Evolutionary conservation across 148 eudicot species (phyloP).

Genomic region (Fallopia convolvulus): DNA sequence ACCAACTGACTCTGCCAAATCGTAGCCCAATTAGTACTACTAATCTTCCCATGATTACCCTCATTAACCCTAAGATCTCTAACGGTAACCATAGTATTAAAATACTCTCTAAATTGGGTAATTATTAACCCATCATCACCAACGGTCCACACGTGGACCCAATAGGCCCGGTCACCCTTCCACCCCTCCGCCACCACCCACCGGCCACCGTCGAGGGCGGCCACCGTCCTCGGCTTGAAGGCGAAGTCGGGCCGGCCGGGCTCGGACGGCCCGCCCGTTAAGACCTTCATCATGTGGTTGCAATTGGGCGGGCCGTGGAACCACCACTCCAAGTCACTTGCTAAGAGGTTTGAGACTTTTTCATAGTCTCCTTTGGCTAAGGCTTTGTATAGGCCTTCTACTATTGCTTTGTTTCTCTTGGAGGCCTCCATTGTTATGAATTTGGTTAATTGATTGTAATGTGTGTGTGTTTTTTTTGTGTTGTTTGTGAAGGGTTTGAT

Average conservation of each 20-base stretch:
- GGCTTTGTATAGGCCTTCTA: conserved; percentile 43
- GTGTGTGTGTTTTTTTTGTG: not conserved
- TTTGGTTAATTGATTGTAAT: not conserved
- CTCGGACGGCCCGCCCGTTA: conserved; percentile 49
- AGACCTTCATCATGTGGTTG: conserved; percentile 78
- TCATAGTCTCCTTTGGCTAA: conserved; percentile 32
- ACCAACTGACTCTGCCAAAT: conserved; percentile 68
- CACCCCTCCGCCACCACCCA: conserved; percentile 72
- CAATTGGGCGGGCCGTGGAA: conserved; percentile 84
- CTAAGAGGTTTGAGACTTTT: conserved; percentile 29
- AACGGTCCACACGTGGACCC: conserved; percentile 91
- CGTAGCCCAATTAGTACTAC: conserved; percentile 18
- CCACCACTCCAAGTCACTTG: conserved; percentile 82
- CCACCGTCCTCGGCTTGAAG: conserved; percentile 54
- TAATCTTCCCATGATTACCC: not conserved
- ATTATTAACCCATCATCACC: conserved; percentile 47
- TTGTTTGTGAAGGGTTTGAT: not conserved
- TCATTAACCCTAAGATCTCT: conserved; percentile 32
- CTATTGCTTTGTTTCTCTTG: conserved; percentile 26
- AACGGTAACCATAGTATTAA: conserved; percentile 69
- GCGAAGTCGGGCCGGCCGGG: conserved; percentile 25
- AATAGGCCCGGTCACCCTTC: conserved; percentile 58
- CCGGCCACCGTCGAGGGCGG: conserved; percentile 36
- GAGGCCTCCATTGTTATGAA: not conserved
- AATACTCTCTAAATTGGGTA: conserved; percentile 68